phyloP scores from a whole-genome alignment of 2,329 filamentous ascomycete species.

The Xenosphaeropsis pyriputrescens region DNA sequence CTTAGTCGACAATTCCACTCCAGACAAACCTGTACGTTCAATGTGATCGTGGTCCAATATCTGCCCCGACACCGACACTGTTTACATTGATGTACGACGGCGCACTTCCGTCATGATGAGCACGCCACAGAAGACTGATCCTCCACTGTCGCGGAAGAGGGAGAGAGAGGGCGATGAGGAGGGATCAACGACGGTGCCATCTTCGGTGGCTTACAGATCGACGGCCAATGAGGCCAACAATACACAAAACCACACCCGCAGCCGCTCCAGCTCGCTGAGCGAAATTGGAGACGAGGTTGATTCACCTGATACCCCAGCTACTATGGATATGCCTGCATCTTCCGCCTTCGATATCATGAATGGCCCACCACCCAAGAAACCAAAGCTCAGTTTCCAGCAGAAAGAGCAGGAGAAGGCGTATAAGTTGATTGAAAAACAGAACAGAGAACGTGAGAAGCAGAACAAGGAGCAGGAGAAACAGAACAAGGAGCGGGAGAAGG shows the following conservation, averaged over 20 bases:
- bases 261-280: slow-evolving; percentile 8
- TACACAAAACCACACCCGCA: slow-evolving; percentile 7
- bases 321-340: not conserved
- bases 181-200: too few relatives aligned
- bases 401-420: slow-evolving; percentile 15
- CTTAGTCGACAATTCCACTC: too few relatives aligned
- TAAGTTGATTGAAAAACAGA: slow-evolving; percentile 22
- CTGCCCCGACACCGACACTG: too few relatives aligned
- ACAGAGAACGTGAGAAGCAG: slow-evolving; percentile 13
- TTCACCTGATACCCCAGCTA: not conserved
- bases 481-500: slow-evolving; percentile 6
- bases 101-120: too few relatives aligned
- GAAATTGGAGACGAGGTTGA: slow-evolving; percentile 3
- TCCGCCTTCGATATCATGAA: slow-evolving; percentile 11
- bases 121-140: too few relatives aligned
- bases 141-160: too few relatives aligned
- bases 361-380: slow-evolving; percentile 12
- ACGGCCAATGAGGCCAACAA: too few relatives aligned
- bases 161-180: too few relatives aligned
- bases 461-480: slow-evolving; percentile 4
- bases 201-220: too few relatives aligned
- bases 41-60: too few relatives aligned
- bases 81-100: too few relatives aligned
- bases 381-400: slow-evolving; percentile 12
- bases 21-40: too few relatives aligned